Conservation (phyloP, 75 land plant genomes). For the Larix kaempferi region DNA sequence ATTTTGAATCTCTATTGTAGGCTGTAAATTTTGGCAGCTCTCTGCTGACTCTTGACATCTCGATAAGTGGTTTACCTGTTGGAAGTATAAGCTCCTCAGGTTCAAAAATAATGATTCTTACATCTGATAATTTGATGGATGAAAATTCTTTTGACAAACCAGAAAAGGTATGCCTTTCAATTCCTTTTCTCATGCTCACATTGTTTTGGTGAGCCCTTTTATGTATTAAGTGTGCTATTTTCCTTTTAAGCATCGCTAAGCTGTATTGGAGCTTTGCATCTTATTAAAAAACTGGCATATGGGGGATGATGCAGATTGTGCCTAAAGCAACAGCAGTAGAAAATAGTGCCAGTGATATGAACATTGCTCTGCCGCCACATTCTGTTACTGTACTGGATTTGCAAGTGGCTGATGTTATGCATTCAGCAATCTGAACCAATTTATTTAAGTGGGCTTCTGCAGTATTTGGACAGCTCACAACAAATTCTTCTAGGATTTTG, state of each 20-base stretch:
- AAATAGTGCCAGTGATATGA: not conserved
- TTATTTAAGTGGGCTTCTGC: not conserved
- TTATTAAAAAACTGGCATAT: not conserved
- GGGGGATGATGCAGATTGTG: slow-evolving; percentile 6
- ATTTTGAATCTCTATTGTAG: slow-evolving; percentile 19
- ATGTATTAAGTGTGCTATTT: not conserved
- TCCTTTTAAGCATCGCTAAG: not conserved
- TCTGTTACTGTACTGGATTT: slow-evolving; percentile 4
- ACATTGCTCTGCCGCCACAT: not conserved
- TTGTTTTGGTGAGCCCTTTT: not conserved
- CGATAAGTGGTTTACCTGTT: slow-evolving; percentile 24
- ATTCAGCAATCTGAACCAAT: slow-evolving; percentile 9
- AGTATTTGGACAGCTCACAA: not conserved
- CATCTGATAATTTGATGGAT: slow-evolving; percentile 41
- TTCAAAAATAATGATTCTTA: slow-evolving; percentile 21
- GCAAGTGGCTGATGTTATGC: not conserved
- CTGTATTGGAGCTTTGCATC: not conserved
- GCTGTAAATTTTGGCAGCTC: slow-evolving; percentile 38
- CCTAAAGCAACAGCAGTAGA: not conserved
- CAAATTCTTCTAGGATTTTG: not conserved
- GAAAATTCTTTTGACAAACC: slow-evolving; percentile 52
- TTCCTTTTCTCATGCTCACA: not conserved
- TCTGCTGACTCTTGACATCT: slow-evolving; percentile 21
- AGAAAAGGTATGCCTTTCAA: slow-evolving; percentile 27
- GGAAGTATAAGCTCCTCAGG: slow-evolving; percentile 13